A percentile compares a stretch with the other conserved stretches of the same genome.
Conservation (phyloP, 2,329 filamentous ascomycete genomes). For the Colletotrichum tropicale region DNA sequence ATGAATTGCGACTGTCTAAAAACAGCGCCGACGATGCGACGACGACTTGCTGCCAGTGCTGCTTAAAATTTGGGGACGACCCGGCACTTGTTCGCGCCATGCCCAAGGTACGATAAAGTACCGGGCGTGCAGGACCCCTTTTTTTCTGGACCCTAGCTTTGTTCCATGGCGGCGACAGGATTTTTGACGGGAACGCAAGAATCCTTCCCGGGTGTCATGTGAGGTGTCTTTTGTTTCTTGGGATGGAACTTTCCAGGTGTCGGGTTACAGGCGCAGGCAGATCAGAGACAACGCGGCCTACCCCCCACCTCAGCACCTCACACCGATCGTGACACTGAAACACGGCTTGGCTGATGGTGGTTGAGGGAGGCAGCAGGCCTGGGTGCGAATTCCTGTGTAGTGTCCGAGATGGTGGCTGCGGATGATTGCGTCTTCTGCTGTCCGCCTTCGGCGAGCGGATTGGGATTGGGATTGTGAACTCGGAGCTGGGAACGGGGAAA, state of each 20-base stretch:
- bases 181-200: neutral
- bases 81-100: neutral
- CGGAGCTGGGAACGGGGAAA: neutral
- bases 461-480: neutral
- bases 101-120: neutral
- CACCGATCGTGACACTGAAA: neutral
- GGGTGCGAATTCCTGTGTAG: neutral
- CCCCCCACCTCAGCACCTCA: neutral
- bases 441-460: neutral
- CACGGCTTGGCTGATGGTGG: neutral
- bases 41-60: neutral
- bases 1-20: neutral
- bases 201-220: neutral
- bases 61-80: constrained; percentile 6
- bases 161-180: neutral
- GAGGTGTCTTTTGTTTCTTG: neutral
- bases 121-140: neutral
- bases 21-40: neutral
- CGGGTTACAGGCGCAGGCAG: neutral
- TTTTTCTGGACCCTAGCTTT: neutral
- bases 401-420: neutral
- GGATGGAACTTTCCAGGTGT: neutral
- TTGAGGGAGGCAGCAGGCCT: neutral
- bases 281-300: neutral
- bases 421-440: neutral